Evolutionary conservation across 805 yeast species (phyloP).

Genomic region (Candida ficus): DNA sequence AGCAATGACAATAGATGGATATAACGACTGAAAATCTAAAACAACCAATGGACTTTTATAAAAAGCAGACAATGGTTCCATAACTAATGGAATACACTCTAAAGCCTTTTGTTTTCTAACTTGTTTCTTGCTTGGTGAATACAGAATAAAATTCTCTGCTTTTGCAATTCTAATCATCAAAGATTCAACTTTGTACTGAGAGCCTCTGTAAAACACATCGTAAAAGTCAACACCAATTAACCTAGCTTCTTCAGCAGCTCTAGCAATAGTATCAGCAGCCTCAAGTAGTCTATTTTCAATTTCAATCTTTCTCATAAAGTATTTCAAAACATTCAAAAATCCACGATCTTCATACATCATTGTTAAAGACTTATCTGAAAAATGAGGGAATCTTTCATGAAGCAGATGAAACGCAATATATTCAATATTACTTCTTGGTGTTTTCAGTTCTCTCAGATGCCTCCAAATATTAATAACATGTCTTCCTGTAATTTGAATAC

Average conservation of each 20-base stretch:
- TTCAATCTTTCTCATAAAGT: constrained; percentile 40
- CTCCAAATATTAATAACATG: constrained; percentile 88
- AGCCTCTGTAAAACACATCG: constrained; percentile 85
- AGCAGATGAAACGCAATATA: constrained; percentile 65
- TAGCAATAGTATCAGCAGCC: constrained; percentile 59
- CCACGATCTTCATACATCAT: constrained; percentile 34
- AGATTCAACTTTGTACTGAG: constrained; percentile 92
- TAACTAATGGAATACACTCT: constrained; percentile 82
- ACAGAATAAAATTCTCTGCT: constrained; percentile 62
- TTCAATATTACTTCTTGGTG: constrained; percentile 71
- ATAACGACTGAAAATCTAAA: constrained; percentile 87
- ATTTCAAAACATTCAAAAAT: constrained; percentile 36
- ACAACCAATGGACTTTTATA: constrained; percentile 89
- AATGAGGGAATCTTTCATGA: constrained; percentile 65
- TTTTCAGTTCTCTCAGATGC: constrained; percentile 55
- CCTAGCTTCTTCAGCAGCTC: constrained; percentile 78
- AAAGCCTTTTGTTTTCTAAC: constrained; percentile 82
- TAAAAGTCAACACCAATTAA: constrained; percentile 85
- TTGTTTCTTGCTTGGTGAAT: constrained; percentile 75
- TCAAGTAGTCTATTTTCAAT: constrained; percentile 35
- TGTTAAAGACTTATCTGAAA: constrained; percentile 43
- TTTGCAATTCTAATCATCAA: constrained; percentile 70
- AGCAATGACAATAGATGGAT: constrained; percentile 90
- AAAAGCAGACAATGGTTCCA: constrained; percentile 85
- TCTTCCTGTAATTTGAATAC: constrained; percentile 67